phyloP scores from a whole-genome alignment of 2,329 filamentous ascomycete genomes.

The Apiospora phragmitis region DNA sequence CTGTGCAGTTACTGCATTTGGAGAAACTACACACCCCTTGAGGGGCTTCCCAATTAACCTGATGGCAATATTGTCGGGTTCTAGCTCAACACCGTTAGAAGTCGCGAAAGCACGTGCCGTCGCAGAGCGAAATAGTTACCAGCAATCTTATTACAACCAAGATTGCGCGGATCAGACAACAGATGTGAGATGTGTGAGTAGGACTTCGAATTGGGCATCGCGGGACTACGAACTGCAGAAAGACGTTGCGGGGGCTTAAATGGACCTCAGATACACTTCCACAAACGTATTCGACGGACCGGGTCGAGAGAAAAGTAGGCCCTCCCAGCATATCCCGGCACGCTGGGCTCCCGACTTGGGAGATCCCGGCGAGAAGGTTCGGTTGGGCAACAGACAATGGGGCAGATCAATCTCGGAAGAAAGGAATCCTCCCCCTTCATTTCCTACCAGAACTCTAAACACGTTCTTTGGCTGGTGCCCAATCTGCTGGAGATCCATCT shows the following conservation, averaged over 20 bases:
- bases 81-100: background rate
- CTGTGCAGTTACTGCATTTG: background rate
- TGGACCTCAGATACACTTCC: constrained; percentile 1
- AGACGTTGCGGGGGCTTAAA: background rate
- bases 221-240: background rate
- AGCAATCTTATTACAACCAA: background rate
- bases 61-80: background rate
- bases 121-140: background rate
- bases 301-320: background rate
- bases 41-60: background rate
- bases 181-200: background rate
- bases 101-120: background rate
- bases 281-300: constrained; percentile 1
- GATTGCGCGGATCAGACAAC: background rate
- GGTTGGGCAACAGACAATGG: background rate
- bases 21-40: background rate
- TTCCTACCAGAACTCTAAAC: background rate
- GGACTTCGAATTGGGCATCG: background rate
- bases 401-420: background rate
- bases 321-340: background rate
- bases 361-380: constrained; percentile 3
- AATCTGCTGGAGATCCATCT: background rate
- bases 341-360: background rate
- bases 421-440: background rate
- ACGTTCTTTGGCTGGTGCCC: background rate